Percentiles rank a stretch among this genome's conserved stretches.
Evolutionary conservation across 768 basidiomycete genomes (phyloP).

Genomic region (Termitomyces sp.): DNA sequence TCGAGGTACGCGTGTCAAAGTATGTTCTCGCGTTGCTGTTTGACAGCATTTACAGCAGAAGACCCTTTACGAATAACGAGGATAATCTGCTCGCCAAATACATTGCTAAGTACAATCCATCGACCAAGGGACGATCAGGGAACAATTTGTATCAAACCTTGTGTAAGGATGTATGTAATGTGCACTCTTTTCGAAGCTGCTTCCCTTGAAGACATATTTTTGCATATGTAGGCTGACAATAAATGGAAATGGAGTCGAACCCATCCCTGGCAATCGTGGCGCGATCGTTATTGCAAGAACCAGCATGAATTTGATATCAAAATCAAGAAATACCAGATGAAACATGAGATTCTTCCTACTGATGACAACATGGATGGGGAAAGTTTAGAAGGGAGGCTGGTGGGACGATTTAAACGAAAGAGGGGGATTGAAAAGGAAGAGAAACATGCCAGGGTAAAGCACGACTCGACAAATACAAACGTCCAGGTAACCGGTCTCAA

Average conservation of each 20-base stretch:
- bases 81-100: constrained; percentile 38
- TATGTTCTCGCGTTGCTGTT: neutral
- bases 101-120: constrained; percentile 43
- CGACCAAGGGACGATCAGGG: constrained; percentile 36
- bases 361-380: neutral
- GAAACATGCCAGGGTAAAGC: constrained; percentile 5
- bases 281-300: constrained; percentile 50
- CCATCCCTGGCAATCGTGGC: constrained; percentile 62
- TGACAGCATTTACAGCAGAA: constrained; percentile 13
- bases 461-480: neutral
- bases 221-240: constrained; percentile 23
- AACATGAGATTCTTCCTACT: neutral
- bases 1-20: constrained; percentile 2
- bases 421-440: constrained; percentile 5
- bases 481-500: neutral
- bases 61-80: constrained; percentile 30
- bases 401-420: constrained; percentile 7
- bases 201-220: neutral
- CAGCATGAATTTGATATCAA: constrained; percentile 2
- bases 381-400: neutral
- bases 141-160: constrained; percentile 37
- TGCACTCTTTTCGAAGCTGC: neutral
- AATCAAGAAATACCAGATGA: constrained; percentile 5
- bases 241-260: constrained; percentile 47
- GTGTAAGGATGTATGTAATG: constrained; percentile 37